Evolutionary conservation across 306 rosid species (phyloP), one percentile per base, ranked within the genome.

Genomic region (Rosa persica): DNA sequence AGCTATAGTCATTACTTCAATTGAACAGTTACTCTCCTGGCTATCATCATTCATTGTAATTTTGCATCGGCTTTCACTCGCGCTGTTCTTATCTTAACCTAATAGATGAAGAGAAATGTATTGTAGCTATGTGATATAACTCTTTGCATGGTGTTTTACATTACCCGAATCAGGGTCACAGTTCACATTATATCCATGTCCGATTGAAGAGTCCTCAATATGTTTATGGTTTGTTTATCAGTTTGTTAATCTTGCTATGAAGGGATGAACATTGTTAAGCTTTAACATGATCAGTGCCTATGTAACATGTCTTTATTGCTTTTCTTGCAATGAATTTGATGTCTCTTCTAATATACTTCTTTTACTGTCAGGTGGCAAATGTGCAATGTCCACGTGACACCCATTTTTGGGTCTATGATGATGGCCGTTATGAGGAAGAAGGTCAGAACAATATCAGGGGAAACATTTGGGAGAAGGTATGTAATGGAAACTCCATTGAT

Each of bases 301-400:
- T 79, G 38, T 48, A 80, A 54, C 81, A 47, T 38, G 49, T 75
- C n/a, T 42, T 57, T 12, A 9, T 64, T 71, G 36, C 58, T 74
- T 70, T 78, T 23, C 15, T n/a, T 76, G 34, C 77, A 83, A n/a
- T 64, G 74, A 42, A 67, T 70, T 19, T 73, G 38, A 13, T 55
- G 67, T 52, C 64, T 54, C 5, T 61, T 25, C n/a, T 81, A 67
- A 81, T 77, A 15, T 61, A 72, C 38, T 68, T 72, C 49, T 84
- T 86, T 72, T 84, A 82, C 77, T 83, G 52, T 84, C 92, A 96
- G 99, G 84, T 96, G 85, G 99, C 99, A 81, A 90, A 85, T 23
- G 99, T 93, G 81, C 99, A 96, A 90, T 96, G 99, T 84, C 99
- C 98, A 9, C 96, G 98, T 38, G 99, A 93, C 91, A 96, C 99